These are phyloP conservation scores for Phoma herbarum DNA, from an alignment of 2,329 filamentous ascomycete species.

Conservation along the genomic window DNA sequence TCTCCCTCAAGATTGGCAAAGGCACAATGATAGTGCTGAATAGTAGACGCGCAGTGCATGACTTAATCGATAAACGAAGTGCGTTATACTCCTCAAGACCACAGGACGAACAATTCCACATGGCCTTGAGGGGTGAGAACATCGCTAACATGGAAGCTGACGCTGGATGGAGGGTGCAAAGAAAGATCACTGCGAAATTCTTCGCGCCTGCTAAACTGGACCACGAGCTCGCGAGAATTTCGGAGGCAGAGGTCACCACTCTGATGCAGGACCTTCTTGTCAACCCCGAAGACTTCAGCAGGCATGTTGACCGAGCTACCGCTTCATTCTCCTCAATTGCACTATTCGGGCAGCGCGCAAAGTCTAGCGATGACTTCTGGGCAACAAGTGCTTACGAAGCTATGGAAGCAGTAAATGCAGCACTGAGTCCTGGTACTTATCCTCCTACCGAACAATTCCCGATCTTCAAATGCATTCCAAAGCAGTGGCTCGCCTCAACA, in stretches of 20 bases:
- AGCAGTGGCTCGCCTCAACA: slow-evolving; percentile 25
- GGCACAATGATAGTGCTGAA: slow-evolving; percentile 34
- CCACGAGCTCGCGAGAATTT: slow-evolving; percentile 28
- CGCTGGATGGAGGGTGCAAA: slow-evolving; percentile 30
- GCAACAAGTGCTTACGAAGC: slow-evolving; percentile 30
- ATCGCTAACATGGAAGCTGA: slow-evolving; percentile 31
- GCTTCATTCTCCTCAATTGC: slow-evolving; percentile 33
- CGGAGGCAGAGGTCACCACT: slow-evolving; percentile 36
- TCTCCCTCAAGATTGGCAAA: slow-evolving; percentile 32
- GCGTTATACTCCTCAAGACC: slow-evolving; percentile 28
- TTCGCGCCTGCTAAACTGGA: slow-evolving; percentile 34
- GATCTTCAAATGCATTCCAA: slow-evolving; percentile 35
- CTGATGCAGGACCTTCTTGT: slow-evolving; percentile 58
- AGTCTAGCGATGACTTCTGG: slow-evolving; percentile 33
- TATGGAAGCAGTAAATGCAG: slow-evolving; percentile 27
- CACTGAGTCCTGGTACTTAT: slow-evolving; percentile 33
- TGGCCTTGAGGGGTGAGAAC: slow-evolving; percentile 28
- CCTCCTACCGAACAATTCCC: slow-evolving; percentile 37
- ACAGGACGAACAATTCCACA: slow-evolving; percentile 25
- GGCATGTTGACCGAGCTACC: slow-evolving; percentile 29
- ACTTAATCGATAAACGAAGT: slow-evolving; percentile 31
- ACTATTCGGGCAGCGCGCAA: slow-evolving; percentile 35
- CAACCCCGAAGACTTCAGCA: slow-evolving; percentile 55
- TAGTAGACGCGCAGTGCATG: slow-evolving; percentile 27
- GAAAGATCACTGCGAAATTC: slow-evolving; percentile 33